phyloP scores from a whole-genome alignment of 2,329 filamentous ascomycete species.

The Myriosclerotinia curreyana region DNA sequence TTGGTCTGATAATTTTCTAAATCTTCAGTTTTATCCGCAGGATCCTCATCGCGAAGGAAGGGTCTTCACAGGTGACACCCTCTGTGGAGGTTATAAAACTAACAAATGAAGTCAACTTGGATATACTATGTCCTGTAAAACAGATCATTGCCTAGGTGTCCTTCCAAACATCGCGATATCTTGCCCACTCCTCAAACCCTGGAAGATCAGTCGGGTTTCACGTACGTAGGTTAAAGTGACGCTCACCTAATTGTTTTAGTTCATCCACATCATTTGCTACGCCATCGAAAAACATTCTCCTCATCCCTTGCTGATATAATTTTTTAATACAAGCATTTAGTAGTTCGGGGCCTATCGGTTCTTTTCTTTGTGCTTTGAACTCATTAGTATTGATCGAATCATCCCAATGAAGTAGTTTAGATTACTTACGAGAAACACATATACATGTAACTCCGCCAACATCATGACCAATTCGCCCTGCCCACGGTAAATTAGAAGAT shows the following conservation, averaged over 20 bases:
- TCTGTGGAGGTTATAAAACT: background rate
- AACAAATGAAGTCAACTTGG: slow-evolving; percentile 5
- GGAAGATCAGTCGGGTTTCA: background rate
- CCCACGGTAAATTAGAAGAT: slow-evolving; percentile 55
- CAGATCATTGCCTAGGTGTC: slow-evolving; percentile 30
- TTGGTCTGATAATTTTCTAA: background rate
- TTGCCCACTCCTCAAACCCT: slow-evolving; percentile 60
- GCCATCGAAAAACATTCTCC: slow-evolving; percentile 54
- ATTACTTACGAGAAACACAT: slow-evolving; percentile 52
- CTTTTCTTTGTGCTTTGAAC: slow-evolving; percentile 35
- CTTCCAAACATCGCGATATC: slow-evolving; percentile 55
- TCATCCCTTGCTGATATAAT: slow-evolving; percentile 51
- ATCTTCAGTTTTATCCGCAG: background rate
- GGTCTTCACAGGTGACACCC: background rate
- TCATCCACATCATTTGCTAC: slow-evolving; percentile 50
- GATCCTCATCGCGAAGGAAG: background rate
- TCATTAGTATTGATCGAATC: slow-evolving; percentile 19
- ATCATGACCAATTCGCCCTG: slow-evolving; percentile 47
- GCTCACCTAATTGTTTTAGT: slow-evolving; percentile 53
- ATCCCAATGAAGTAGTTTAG: background rate
- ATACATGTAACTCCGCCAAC: slow-evolving; percentile 61
- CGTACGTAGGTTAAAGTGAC: background rate
- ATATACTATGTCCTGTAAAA: slow-evolving; percentile 1
- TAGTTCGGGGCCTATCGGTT: slow-evolving; percentile 52
- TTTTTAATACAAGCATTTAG: slow-evolving; percentile 51